Evolutionary conservation across 2,329 filamentous ascomycete species (phyloP), one percentile per base, ranked within the genome.

Genomic region (Rhynchosporium graminicola): DNA sequence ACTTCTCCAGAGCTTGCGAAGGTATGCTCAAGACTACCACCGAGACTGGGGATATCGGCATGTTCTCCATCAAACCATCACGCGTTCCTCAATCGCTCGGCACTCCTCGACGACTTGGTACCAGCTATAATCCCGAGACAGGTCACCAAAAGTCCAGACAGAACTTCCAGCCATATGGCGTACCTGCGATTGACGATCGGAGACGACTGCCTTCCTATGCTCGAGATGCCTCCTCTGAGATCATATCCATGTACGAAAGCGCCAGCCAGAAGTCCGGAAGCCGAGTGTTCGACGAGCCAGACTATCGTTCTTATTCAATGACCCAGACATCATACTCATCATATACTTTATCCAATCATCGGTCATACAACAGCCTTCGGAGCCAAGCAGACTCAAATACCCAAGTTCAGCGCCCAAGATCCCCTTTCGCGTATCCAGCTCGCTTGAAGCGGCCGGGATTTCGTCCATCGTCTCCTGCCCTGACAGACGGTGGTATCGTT

Each of bases 21-120:
- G 82, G 83, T 72, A 87, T 88, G 85, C 77, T 88, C 63, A 87
- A 83, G 75, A 87, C 82, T 3, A 87, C 83, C 1, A 87, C 85
- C 0, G 86, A 88, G 70, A 86, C 84, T 8, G 85, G 85, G n/a
- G 84, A 88, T 67, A 85, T 86, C 67, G 84, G 84, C 4, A 74
- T 83, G 56, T 87, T 87, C 72, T 84, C 82, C 57, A 83, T 85
- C 67, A 79, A 77, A 52, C 76, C 80, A 7, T 71, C 74, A 47
- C 71, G 73, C 36, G 60, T 73, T 54, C 68, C 72, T 26, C 68
- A 67, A 43, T 57, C 65, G 40, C 51, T 63, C 40, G 69, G 66
- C 45, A 69, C 62, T 29, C 67, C 68, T 62, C 68, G 69, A 54
- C 68, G 68, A 56, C 51, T 59, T 29, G 62, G 36, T 40, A 56